A percentile compares a stretch with the other conserved stretches of the same genome.
Evolutionary conservation across 768 basidiomycete species (phyloP).

Genomic region (Plicaturopsis crispa): DNA sequence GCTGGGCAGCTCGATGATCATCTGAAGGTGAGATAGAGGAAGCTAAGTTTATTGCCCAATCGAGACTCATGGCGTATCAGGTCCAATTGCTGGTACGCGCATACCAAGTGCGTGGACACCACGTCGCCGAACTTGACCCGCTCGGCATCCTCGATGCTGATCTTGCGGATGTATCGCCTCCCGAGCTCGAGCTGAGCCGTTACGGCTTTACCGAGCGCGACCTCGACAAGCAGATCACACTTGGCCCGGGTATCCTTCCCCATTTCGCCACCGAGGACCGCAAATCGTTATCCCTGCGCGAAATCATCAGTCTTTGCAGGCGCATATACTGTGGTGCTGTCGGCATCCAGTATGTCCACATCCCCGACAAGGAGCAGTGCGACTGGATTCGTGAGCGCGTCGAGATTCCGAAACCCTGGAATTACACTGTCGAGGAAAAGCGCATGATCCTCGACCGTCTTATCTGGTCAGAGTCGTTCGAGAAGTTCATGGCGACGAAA

Average conservation of each 20-base stretch:
- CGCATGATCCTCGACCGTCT: conserved; percentile 98
- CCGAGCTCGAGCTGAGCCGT: conserved; percentile 88
- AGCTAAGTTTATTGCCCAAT: conserved; percentile 2
- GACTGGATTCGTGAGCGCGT: conserved; percentile 98
- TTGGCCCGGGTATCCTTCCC: conserved; percentile 94
- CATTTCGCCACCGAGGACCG: conserved; percentile 86
- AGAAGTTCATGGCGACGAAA: conserved; percentile 97
- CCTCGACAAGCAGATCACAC: conserved; percentile 87
- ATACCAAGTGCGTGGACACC: conserved; percentile 98
- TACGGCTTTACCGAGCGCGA: conserved; percentile 96
- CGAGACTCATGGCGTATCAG: conserved; percentile 30
- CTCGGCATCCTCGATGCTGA: conserved; percentile 90
- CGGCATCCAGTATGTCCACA: conserved; percentile 91
- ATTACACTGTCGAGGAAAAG: conserved; percentile 97
- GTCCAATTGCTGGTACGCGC: conserved; percentile 96
- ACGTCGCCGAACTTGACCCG: conserved; percentile 92
- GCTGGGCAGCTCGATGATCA: conserved; percentile 87
- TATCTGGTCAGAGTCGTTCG: conserved; percentile 99
- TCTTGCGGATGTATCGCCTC: conserved; percentile 67
- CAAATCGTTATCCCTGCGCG: conserved; percentile 81
- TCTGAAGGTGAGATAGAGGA: conserved; percentile 62
- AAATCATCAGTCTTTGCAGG: conserved; percentile 86
- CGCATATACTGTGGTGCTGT: conserved; percentile 95
- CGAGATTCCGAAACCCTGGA: conserved; percentile 94
- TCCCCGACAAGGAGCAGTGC: conserved; percentile 97